phyloP scores from a whole-genome alignment of 1,284 basidiomycete genomes.

The Leucoagaricus sp. region DNA sequence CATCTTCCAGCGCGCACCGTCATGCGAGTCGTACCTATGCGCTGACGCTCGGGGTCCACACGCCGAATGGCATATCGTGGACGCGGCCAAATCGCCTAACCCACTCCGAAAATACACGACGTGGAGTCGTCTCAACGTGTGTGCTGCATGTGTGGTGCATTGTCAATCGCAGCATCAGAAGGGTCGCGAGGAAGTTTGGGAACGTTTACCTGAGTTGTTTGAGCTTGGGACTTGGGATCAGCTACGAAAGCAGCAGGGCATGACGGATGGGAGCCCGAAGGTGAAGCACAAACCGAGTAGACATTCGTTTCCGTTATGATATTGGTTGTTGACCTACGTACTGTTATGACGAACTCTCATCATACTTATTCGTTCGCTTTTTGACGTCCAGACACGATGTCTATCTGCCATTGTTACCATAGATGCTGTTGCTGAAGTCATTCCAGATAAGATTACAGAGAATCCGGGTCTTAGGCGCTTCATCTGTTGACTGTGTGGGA shows the following conservation, averaged over 20 bases:
- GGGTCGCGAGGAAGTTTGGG: constrained; percentile 43
- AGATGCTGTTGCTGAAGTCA: too few species aligned
- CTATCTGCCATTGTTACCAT: too few species aligned
- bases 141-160: constrained; percentile 35
- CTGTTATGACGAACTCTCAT: too few species aligned
- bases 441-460: too few species aligned
- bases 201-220: constrained; percentile 40
- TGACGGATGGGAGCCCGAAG: constrained; percentile 5
- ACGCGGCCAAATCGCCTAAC: constrained; percentile 34
- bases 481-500: too few species aligned
- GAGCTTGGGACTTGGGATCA: constrained; percentile 37
- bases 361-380: too few species aligned
- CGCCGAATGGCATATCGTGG: constrained; percentile 40
- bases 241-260: constrained; percentile 28
- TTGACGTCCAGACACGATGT: too few species aligned
- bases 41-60: constrained; percentile 34
- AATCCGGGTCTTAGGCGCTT: too few species aligned
- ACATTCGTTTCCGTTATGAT: constrained; percentile 7
- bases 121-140: constrained; percentile 41
- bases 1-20: constrained; percentile 32
- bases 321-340: too few species aligned
- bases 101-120: constrained; percentile 36
- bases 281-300: constrained; percentile 1
- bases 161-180: constrained; percentile 35
- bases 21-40: constrained; percentile 31